These are phyloP conservation scores for Monilinia fructicola DNA, from an alignment of 2,329 filamentous ascomycete species.

Conservation along the genomic window DNA sequence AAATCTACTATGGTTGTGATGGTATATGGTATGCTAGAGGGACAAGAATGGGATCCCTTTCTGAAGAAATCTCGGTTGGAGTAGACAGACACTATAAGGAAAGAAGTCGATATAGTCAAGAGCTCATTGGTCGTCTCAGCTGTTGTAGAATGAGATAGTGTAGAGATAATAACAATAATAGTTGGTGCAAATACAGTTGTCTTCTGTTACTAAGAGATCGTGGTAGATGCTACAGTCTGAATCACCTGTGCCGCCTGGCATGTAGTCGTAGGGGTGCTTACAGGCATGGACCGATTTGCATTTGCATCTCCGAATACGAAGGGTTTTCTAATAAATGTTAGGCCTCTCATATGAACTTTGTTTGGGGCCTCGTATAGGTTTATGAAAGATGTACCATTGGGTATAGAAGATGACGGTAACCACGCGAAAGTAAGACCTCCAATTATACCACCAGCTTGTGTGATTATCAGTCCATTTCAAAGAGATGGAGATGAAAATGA, in stretches of 20 bases:
- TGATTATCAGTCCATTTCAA: not conserved
- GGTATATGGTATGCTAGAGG: not conserved
- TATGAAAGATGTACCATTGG: not conserved
- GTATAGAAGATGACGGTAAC: not conserved
- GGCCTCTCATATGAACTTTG: not conserved
- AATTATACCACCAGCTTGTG: not conserved
- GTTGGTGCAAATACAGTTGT: not conserved
- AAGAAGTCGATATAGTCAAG: not conserved
- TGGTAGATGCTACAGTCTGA: not conserved
- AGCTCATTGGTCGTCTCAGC: not conserved
- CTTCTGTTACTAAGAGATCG: not conserved
- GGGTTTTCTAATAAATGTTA: not conserved
- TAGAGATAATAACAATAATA: not conserved
- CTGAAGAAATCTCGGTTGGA: not conserved
- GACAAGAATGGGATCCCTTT: not conserved
- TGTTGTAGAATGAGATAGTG: not conserved
- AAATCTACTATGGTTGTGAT: not conserved
- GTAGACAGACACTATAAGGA: not conserved
- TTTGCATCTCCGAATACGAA: constrained; percentile 2
- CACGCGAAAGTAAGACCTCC: not conserved
- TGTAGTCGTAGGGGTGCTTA: not conserved
- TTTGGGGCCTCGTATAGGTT: not conserved
- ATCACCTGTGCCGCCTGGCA: not conserved
- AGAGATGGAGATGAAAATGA: not conserved
- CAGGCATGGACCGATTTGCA: not conserved